Percentiles rank a stretch among this genome's conserved stretches.
These are phyloP conservation scores for Globisporangium nagaii DNA, from an alignment of 352 stramenopile genomes.

Conservation along the genomic window DNA sequence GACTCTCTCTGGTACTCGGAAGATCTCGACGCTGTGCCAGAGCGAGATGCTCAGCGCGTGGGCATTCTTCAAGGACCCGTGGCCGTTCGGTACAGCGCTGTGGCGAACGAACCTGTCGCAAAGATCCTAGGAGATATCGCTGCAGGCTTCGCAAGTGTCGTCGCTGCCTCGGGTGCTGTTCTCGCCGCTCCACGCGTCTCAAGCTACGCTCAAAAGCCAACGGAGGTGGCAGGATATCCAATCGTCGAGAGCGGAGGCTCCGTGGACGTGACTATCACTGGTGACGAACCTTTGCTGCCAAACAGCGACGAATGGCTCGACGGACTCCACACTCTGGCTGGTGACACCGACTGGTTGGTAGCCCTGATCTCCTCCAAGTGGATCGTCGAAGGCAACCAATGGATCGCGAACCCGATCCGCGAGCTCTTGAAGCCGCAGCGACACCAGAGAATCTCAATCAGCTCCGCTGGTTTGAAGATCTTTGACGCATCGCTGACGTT, in stretches of 20 bases:
- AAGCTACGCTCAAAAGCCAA: conserved; percentile 4
- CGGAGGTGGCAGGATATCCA: conserved; percentile 18
- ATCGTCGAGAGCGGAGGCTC: conserved; percentile 11
- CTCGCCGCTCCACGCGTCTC: neutral
- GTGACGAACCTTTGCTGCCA: conserved; percentile 18
- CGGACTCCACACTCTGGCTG: conserved; percentile 24
- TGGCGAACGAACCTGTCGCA: conserved; percentile 67
- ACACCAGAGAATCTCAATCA: conserved; percentile 38
- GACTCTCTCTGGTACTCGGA: conserved; percentile 90
- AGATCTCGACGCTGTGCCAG: conserved; percentile 75
- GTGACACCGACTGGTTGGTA: conserved; percentile 45
- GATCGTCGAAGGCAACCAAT: conserved; percentile 54
- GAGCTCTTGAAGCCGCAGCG: conserved; percentile 41
- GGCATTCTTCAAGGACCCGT: conserved; percentile 82
- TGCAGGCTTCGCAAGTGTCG: conserved; percentile 46
- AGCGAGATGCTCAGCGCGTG: conserved; percentile 71
- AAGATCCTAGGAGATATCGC: conserved; percentile 71
- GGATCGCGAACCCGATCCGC: conserved; percentile 60
- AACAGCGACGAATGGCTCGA: conserved; percentile 35
- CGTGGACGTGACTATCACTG: conserved; percentile 24
- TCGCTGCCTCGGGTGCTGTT: conserved; percentile 19
- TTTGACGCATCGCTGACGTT: conserved; percentile 32
- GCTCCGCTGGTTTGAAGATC: conserved; percentile 24
- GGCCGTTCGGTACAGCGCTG: conserved; percentile 73
- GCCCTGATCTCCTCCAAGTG: conserved; percentile 46